Evolutionary conservation across 768 basidiomycete species (phyloP).

Genomic region (Auricularia sp.): DNA sequence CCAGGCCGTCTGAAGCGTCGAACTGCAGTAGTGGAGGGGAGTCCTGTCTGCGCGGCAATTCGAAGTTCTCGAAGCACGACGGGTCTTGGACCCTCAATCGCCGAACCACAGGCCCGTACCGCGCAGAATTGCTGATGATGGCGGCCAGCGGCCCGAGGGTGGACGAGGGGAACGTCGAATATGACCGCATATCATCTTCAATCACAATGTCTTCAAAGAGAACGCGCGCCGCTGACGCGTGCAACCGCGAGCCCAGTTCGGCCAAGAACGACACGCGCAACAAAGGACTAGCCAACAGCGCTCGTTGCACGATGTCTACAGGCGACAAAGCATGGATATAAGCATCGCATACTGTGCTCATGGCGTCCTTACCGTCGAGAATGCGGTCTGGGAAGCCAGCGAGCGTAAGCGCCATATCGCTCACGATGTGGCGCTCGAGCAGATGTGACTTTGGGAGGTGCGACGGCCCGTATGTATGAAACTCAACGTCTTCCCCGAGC

Average conservation of each 20-base stretch:
- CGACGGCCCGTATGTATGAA: neutral
- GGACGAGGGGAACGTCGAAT: slow-evolving; percentile 6
- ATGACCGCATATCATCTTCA: slow-evolving; percentile 21
- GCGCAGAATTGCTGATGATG: slow-evolving; percentile 22
- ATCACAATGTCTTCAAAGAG: slow-evolving; percentile 21
- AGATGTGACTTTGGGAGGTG: neutral
- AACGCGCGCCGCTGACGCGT: slow-evolving; percentile 22
- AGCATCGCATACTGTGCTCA: neutral
- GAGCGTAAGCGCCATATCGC: neutral
- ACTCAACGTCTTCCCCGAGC: neutral
- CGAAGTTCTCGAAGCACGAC: slow-evolving; percentile 2
- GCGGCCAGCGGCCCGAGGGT: slow-evolving; percentile 14
- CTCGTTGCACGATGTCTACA: slow-evolving; percentile 6
- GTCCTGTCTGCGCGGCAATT: neutral
- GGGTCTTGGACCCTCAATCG: slow-evolving; percentile 19
- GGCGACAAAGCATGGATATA: neutral
- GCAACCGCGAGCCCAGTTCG: slow-evolving; percentile 22
- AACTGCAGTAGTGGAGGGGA: slow-evolving; percentile 7
- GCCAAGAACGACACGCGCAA: slow-evolving; percentile 14
- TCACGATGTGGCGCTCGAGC: neutral
- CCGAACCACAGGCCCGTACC: slow-evolving; percentile 25
- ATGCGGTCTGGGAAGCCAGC: slow-evolving; percentile 5
- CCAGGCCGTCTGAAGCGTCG: slow-evolving; percentile 4
- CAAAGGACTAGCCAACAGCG: slow-evolving; percentile 5
- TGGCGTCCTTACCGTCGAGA: slow-evolving; percentile 5